Percentiles rank a stretch among this genome's conserved stretches.
Evolutionary conservation across 257 asterid genomes (phyloP).

Genomic region (Lavandula angustifolia): DNA sequence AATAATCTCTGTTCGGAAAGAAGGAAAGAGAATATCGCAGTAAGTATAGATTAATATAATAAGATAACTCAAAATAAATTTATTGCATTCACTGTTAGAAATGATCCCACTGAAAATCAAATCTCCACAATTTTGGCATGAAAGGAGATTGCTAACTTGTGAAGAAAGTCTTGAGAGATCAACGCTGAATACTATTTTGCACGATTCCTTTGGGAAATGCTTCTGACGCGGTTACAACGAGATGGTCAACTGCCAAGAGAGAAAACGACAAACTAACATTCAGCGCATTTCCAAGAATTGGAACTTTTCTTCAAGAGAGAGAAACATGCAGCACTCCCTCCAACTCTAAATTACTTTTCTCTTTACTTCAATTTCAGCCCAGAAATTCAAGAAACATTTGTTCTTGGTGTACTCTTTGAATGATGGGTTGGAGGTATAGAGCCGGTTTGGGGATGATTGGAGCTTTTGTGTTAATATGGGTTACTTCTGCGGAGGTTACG

Average conservation of each 20-base stretch:
- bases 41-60: no score
- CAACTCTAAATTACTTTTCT: background rate
- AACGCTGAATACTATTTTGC: background rate
- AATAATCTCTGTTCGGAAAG: no score
- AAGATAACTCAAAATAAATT: no score
- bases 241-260: constrained; percentile 23
- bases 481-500: constrained; percentile 83
- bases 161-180: background rate
- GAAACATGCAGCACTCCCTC: constrained; percentile 14
- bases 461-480: constrained; percentile 80
- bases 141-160: constrained; percentile 16
- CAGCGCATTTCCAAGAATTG: constrained; percentile 31
- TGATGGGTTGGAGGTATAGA: constrained; percentile 68
- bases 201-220: constrained; percentile 17
- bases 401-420: constrained; percentile 25
- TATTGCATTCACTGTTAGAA: no score
- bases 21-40: no score
- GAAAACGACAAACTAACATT: constrained; percentile 30
- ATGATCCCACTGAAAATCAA: no score
- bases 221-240: background rate
- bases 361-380: constrained; percentile 3
- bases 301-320: constrained; percentile 14
- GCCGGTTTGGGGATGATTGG: constrained; percentile 78
- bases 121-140: no score
- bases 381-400: background rate